Conservation (phyloP, 2,329 filamentous ascomycete genomes). For the Xylaria sp. region DNA sequence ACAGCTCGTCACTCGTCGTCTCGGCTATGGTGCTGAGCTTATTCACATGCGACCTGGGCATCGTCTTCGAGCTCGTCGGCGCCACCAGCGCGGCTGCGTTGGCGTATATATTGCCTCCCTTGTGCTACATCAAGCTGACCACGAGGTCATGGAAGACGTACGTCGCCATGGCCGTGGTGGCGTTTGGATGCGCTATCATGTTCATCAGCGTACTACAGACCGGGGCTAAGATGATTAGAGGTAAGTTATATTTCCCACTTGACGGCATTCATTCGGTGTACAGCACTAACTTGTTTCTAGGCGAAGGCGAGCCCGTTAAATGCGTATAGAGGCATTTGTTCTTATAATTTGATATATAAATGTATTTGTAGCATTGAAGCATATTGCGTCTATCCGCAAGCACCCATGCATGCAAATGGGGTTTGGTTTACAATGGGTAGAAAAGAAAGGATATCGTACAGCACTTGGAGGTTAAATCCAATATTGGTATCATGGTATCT, state of each 20-base stretch:
- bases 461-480: too few relatives aligned
- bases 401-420: conserved; percentile 13
- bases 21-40: conserved; percentile 81
- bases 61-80: conserved; percentile 95
- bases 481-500: conserved; percentile 7
- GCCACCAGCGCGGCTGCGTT: conserved; percentile 93
- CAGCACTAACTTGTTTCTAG: conserved; percentile 41
- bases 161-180: conserved; percentile 76
- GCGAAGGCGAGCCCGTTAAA: conserved; percentile 46
- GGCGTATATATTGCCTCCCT: conserved; percentile 92
- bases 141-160: conserved; percentile 79
- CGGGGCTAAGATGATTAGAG: conserved; percentile 71
- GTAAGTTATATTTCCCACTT: conserved; percentile 52
- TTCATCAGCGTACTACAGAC: conserved; percentile 81
- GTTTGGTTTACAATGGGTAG: conserved; percentile 9
- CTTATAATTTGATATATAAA: conserved; percentile 17
- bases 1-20: conserved; percentile 85
- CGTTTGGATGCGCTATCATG: conserved; percentile 85
- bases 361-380: conserved; percentile 31
- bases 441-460: not conserved
- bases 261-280: too few relatives aligned
- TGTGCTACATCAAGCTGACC: conserved; percentile 95
- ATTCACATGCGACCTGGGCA: conserved; percentile 90
- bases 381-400: conserved; percentile 3
- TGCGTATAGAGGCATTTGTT: conserved; percentile 44